Percentiles rank a stretch among this genome's conserved stretches.
Conservation (phyloP, 495 filamentous ascomycete species). For the Thermothielavioides terrestris region DNA sequence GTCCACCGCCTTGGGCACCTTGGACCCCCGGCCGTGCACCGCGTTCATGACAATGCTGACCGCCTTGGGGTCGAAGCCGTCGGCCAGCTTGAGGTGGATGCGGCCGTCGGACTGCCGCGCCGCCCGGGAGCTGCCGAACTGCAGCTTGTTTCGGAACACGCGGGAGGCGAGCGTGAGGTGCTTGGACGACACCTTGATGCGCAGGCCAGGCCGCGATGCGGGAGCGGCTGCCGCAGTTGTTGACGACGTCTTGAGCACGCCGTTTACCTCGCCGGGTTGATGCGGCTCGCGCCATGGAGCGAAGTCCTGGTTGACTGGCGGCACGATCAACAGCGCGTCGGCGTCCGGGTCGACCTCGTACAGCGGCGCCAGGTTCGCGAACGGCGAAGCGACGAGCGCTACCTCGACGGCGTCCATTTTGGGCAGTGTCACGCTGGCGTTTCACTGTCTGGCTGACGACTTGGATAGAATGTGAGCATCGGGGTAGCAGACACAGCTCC, state of each 20-base stretch:
- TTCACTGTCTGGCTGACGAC: too few species aligned
- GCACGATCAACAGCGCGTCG: conserved; percentile 24
- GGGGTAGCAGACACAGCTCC: too few species aligned
- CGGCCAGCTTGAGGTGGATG: conserved; percentile 31
- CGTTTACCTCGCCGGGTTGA: not conserved
- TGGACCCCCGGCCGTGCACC: conserved; percentile 39
- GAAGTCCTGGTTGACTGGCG: conserved; percentile 2
- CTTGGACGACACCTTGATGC: conserved; percentile 43
- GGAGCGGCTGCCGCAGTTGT: conserved; percentile 1
- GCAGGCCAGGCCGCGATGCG: conserved; percentile 11
- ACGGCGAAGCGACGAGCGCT: conserved; percentile 19
- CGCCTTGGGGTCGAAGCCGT: conserved; percentile 34
- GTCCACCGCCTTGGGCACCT: conserved; percentile 33
- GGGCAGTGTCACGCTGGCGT: too few species aligned
- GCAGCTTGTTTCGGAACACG: conserved; percentile 34
- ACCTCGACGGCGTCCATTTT: conserved; percentile 16
- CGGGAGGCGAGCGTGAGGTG: conserved; percentile 43
- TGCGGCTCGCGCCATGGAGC: conserved; percentile 11
- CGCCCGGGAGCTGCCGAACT: conserved; percentile 13
- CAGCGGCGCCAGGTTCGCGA: conserved; percentile 20
- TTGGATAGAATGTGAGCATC: too few species aligned
- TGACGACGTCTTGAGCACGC: not conserved
- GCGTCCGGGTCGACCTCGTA: conserved; percentile 29
- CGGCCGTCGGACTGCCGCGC: conserved; percentile 29
- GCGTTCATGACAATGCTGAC: conserved; percentile 42